A percentile compares a stretch with the other conserved stretches of the same genome.
phyloP scores from a whole-genome alignment of 2,329 filamentous ascomycete genomes.

The Calonectria crousiana region DNA sequence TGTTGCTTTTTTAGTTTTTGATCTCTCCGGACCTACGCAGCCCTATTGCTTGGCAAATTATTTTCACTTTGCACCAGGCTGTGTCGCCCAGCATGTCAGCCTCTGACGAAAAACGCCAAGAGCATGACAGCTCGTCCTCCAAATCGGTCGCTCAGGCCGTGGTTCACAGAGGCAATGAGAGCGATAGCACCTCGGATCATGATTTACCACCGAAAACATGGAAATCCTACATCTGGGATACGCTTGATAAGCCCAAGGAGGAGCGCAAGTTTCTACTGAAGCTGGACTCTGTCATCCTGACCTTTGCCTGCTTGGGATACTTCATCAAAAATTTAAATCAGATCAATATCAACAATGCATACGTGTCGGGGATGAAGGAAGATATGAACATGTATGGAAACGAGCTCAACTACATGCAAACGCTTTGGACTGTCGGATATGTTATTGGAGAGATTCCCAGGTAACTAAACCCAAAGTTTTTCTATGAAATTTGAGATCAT shows the following conservation, averaged over 20 bases:
- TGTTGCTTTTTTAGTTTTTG: not conserved
- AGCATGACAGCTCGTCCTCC: constrained; percentile 21
- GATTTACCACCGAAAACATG: constrained; percentile 53
- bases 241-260: constrained; percentile 56
- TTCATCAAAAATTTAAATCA: constrained; percentile 55
- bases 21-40: not conserved
- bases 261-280: constrained; percentile 57
- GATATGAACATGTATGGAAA: constrained; percentile 60
- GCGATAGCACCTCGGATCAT: constrained; percentile 36
- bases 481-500: not conserved
- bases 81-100: constrained; percentile 17
- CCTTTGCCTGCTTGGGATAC: constrained; percentile 51
- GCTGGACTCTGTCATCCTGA: constrained; percentile 55
- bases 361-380: constrained; percentile 60
- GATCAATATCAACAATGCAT: constrained; percentile 54
- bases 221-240: constrained; percentile 63
- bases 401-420: constrained; percentile 63
- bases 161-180: constrained; percentile 16
- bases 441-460: constrained; percentile 59
- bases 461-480: constrained; percentile 13
- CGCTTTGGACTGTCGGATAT: constrained; percentile 71
- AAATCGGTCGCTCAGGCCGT: constrained; percentile 21
- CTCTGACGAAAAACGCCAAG: constrained; percentile 5
- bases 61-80: not conserved
- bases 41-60: not conserved